Evolutionary conservation across 164 flowering plant genomes (phyloP), one percentile per base, ranked within the genome.

Genomic region (Aristolochia fimbriata): DNA sequence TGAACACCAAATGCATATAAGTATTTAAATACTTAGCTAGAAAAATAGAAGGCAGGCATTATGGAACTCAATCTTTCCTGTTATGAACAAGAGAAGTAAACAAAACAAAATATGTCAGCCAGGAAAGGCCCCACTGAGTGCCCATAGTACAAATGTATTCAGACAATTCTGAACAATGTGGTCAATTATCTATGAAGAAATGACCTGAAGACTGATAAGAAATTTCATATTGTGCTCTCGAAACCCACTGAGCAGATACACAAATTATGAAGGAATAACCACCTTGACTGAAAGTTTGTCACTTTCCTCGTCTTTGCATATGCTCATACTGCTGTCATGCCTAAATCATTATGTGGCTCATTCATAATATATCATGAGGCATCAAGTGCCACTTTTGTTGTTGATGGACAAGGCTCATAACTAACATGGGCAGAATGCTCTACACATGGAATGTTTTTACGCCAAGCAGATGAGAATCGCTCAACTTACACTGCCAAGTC

Each of bases 401-500:
- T 51, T 1, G 20, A 2, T 15, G 53, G 19, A 51, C 20, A 10
- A 47, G 19, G 30, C 43, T 37, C n/a, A 22, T 52, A 6, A 1
- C 15, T 27, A 52, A 52, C 23, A 52, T 52, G 11, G 14, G 56
- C 0, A 13, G 27, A 22, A 52, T 22, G 23, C 2, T 31, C 31
- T 52, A 52, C 12, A 22, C 15, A 23, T 22, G 43, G 10, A 37
- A 37, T 22, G n/a, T 8, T 27, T 52, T 22, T 8, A 22, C 30
- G 10, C 27, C 43, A 1, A 37, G 43, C 43, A 37, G 43, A 37
- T 37, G 43, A 37, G 43, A 14, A n/a, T 24, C 9, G n/a, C 11
- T 50, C 60, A 60, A 71, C 98, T 82, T 77, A 92, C 98, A 88
- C 98, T 59, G 91, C 88, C 75, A 92, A 73, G 70, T 92, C 98